phyloP scores from a whole-genome alignment of 192 early-diverging fungal species.

The Podila epigama region DNA sequence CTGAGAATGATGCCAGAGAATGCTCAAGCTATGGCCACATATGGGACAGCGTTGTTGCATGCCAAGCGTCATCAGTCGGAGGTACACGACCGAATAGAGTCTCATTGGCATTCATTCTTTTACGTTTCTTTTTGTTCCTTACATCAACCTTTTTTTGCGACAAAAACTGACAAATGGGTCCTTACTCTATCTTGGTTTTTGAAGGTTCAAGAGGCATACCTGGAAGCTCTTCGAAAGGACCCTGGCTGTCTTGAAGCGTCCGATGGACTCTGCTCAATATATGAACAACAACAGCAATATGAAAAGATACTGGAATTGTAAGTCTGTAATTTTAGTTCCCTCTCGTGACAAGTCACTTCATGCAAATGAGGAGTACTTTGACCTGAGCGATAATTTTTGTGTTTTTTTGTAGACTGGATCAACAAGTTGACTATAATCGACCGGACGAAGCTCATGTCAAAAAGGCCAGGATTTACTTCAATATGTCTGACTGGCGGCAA shows the following conservation, averaged over 20 bases:
- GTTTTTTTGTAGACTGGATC: slow-evolving; percentile 7
- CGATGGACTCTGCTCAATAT: slow-evolving; percentile 4
- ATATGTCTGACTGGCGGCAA: slow-evolving; percentile 14
- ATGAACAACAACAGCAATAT: slow-evolving; percentile 5
- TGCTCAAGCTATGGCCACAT: slow-evolving; percentile 19
- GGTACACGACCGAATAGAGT: too few relatives aligned
- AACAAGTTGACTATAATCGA: slow-evolving; percentile 21
- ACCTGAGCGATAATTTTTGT: not conserved
- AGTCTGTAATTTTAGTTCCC: not conserved
- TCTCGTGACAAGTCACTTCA: too few relatives aligned
- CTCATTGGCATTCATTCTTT: too few relatives aligned
- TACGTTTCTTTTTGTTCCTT: not conserved
- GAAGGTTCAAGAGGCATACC: not conserved
- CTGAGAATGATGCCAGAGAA: slow-evolving; percentile 9
- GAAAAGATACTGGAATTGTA: slow-evolving; percentile 27
- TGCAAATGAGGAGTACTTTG: too few relatives aligned
- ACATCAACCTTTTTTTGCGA: too few relatives aligned
- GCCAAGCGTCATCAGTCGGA: not conserved
- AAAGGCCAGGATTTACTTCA: slow-evolving; percentile 19
- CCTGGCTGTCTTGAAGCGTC: slow-evolving; percentile 21
- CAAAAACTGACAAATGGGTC: too few relatives aligned
- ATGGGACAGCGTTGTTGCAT: slow-evolving; percentile 20
- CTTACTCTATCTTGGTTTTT: too few relatives aligned
- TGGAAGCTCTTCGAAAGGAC: slow-evolving; percentile 21
- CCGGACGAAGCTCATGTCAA: slow-evolving; percentile 13